phyloP scores from a whole-genome alignment of 176 grass and related monocot species.

The Aegilops speltoides region DNA sequence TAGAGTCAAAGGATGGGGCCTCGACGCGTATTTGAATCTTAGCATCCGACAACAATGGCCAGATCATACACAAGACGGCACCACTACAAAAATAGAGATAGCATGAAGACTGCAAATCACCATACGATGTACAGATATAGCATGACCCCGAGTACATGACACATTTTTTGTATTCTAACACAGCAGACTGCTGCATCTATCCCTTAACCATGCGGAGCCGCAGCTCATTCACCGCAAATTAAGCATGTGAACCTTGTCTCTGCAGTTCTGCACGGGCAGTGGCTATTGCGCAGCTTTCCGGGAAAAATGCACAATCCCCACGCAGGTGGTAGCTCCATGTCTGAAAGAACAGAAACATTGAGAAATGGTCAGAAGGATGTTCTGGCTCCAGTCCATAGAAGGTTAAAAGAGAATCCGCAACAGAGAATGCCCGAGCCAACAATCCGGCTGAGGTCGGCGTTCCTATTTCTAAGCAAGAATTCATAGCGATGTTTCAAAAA shows the following conservation, averaged over 20 bases:
- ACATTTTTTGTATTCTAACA: not conserved
- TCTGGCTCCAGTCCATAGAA: not conserved
- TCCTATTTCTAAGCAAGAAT: not conserved
- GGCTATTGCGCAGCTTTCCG: not conserved
- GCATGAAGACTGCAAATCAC: not conserved
- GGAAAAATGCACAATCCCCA: not conserved
- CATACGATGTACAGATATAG: not conserved
- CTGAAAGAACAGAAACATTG: not conserved
- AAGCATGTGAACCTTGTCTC: not conserved
- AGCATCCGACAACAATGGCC: not conserved
- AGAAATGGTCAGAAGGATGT: not conserved
- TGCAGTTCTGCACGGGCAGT: not conserved
- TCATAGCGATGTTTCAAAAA: not conserved
- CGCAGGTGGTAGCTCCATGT: constrained; percentile 10
- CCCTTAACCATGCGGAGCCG: not conserved
- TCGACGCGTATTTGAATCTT: no score
- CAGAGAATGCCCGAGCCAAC: not conserved
- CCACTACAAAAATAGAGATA: not conserved
- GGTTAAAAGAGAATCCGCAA: not conserved
- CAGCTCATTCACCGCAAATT: not conserved
- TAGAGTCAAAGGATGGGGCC: no score
- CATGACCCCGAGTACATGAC: not conserved
- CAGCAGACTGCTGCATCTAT: not conserved
- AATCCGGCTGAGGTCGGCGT: not conserved
- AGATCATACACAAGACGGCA: not conserved